These are phyloP conservation scores for Melanogaster broomeanus DNA, from an alignment of 768 basidiomycete genomes.

Conservation along the genomic window DNA sequence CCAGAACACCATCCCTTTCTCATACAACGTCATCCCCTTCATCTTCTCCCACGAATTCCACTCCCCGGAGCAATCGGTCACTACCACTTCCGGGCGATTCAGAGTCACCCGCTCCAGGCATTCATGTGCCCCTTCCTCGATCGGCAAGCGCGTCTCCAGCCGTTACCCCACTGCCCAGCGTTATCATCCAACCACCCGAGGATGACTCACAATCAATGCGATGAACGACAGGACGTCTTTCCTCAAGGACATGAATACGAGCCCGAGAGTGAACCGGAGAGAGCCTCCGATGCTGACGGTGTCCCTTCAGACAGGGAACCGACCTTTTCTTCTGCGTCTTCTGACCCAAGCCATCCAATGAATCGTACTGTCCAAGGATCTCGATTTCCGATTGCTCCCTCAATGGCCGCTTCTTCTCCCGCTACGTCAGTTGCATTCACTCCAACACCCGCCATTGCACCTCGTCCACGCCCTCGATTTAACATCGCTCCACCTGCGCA, in stretches of 20 bases:
- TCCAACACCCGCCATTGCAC: conserved; percentile 68
- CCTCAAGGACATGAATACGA: conserved; percentile 4
- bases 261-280: conserved; percentile 24
- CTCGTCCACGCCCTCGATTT: conserved; percentile 64
- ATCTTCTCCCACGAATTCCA: conserved; percentile 64
- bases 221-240: conserved; percentile 12
- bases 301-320: conserved; percentile 46
- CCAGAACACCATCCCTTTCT: conserved; percentile 68
- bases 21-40: conserved; percentile 58
- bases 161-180: conserved; percentile 28
- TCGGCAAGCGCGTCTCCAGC: conserved; percentile 53
- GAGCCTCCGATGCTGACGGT: conserved; percentile 18
- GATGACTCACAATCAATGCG: conserved; percentile 15
- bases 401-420: conserved; percentile 55
- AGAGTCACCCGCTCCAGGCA: conserved; percentile 50
- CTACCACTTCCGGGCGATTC: conserved; percentile 38
- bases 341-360: conserved; percentile 32
- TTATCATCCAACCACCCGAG: conserved; percentile 21
- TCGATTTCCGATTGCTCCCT: conserved; percentile 39
- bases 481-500: conserved; percentile 46
- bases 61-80: conserved; percentile 59
- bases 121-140: conserved; percentile 52
- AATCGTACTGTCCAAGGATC: conserved; percentile 25
- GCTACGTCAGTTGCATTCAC: conserved; percentile 59
- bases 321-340: conserved; percentile 74